phyloP scores from a whole-genome alignment of 2,329 filamentous ascomycete species.

The Albifimbria verrucaria region DNA sequence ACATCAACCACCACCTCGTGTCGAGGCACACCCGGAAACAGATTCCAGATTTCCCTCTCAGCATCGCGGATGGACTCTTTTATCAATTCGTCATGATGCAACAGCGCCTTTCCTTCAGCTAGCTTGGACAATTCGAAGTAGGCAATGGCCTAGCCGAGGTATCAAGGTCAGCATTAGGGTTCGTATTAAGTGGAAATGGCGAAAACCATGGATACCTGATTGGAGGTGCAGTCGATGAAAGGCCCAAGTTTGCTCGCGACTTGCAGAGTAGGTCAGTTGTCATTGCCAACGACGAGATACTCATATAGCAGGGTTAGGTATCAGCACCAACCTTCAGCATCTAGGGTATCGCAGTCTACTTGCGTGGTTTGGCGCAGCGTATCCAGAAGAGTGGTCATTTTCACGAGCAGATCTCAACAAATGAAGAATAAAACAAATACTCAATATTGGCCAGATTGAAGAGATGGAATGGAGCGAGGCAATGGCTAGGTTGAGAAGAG shows the following conservation, averaged over 20 bases:
- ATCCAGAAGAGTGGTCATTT: slow-evolving; percentile 23
- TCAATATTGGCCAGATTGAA: no score
- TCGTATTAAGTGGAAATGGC: background rate
- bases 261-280: slow-evolving; percentile 13
- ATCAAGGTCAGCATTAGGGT: background rate
- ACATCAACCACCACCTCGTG: slow-evolving; percentile 54
- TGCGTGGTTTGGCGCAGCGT: slow-evolving; percentile 22
- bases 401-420: background rate
- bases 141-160: slow-evolving; percentile 27
- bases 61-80: slow-evolving; percentile 22
- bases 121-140: slow-evolving; percentile 26
- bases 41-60: slow-evolving; percentile 8
- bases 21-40: slow-evolving; percentile 19
- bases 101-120: slow-evolving; percentile 10
- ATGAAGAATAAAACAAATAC: background rate
- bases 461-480: no score
- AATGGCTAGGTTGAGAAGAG: no score
- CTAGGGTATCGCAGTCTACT: slow-evolving; percentile 35
- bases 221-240: slow-evolving; percentile 34
- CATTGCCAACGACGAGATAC: background rate
- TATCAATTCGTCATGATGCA: slow-evolving; percentile 26
- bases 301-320: background rate
- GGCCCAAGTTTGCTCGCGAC: slow-evolving; percentile 27
- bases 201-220: slow-evolving; percentile 23
- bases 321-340: slow-evolving; percentile 22